These are phyloP conservation scores for Dipteronia sinensis DNA, from an alignment of 345 rosid species.

Conservation along the genomic window DNA sequence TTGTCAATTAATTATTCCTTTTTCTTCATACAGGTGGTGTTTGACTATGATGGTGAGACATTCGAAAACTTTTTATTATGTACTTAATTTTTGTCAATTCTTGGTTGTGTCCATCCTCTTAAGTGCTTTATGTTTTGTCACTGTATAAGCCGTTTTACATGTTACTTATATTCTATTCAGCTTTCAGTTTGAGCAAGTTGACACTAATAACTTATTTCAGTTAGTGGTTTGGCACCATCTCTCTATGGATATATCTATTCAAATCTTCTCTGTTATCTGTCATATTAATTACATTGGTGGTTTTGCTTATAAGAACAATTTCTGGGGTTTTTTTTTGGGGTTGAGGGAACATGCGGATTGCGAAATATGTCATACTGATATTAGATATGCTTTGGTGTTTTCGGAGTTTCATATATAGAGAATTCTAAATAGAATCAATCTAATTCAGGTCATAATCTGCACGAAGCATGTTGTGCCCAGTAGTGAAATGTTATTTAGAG, in stretches of 20 bases:
- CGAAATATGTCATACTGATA: background rate
- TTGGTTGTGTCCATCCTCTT: background rate
- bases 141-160: slow-evolving; percentile 2
- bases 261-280: background rate
- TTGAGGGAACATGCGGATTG: background rate
- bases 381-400: background rate
- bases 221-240: background rate
- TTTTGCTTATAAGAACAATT: background rate
- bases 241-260: background rate
- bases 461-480: background rate
- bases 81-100: background rate
- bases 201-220: background rate
- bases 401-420: background rate
- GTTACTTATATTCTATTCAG: background rate
- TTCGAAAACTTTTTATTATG: background rate
- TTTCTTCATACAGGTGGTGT: slow-evolving; percentile 76
- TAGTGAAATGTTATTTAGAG: background rate
- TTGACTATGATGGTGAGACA: slow-evolving; percentile 95
- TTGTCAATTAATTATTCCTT: slow-evolving; percentile 26
- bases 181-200: background rate
- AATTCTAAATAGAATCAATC: background rate
- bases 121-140: background rate
- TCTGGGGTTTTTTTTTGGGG: background rate
- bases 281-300: background rate
- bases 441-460: background rate